These are phyloP conservation scores for Coemansia sp. DNA, from an alignment of 192 early-diverging fungal species.

Conservation along the genomic window DNA sequence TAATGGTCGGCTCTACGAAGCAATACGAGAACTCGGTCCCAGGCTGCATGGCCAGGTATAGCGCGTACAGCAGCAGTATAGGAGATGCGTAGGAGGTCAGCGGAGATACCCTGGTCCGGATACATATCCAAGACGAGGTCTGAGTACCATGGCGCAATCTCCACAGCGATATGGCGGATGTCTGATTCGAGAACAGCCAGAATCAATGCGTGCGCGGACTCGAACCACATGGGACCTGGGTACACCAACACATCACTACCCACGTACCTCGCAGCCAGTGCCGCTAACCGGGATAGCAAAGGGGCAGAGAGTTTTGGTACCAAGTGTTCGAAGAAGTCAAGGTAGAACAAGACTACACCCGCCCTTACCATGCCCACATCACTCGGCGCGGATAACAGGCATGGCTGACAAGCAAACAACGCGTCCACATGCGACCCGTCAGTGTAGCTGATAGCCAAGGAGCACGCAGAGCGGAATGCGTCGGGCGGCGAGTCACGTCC, in stretches of 20 bases:
- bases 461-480: slow-evolving; percentile 11
- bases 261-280: slow-evolving; percentile 29
- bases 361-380: neutral
- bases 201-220: slow-evolving; percentile 45
- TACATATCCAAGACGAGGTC: slow-evolving; percentile 27
- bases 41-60: neutral
- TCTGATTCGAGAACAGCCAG: slow-evolving; percentile 27
- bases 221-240: slow-evolving; percentile 32
- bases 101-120: slow-evolving; percentile 16
- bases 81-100: slow-evolving; percentile 36
- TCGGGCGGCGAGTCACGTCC: slow-evolving; percentile 22
- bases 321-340: slow-evolving; percentile 50
- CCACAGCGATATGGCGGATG: neutral
- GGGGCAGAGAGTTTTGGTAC: neutral
- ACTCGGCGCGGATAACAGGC: slow-evolving; percentile 1
- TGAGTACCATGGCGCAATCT: slow-evolving; percentile 39
- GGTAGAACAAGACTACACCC: slow-evolving; percentile 35
- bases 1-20: neutral
- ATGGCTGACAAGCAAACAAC: slow-evolving; percentile 30
- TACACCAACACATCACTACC: neutral
- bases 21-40: slow-evolving; percentile 17
- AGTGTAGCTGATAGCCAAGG: slow-evolving; percentile 8
- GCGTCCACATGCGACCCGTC: neutral
- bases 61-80: slow-evolving; percentile 26
- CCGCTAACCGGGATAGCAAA: slow-evolving; percentile 20